Base-by-base conservation (phyloP, 495 filamentous ascomycete genomes). In the Aspergillus homomorphus region DNA sequence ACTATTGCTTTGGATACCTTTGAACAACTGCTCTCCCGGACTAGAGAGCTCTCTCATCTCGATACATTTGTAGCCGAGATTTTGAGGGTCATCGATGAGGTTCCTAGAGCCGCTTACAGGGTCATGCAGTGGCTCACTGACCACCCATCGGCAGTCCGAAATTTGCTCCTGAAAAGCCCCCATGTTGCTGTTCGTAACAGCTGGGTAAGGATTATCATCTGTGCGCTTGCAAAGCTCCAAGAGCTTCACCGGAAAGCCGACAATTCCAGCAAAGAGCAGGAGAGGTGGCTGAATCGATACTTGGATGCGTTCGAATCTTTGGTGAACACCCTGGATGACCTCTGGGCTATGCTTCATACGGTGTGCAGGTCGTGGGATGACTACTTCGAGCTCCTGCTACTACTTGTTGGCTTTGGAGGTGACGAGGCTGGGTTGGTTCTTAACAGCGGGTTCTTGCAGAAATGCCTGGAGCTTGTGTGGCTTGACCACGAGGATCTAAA, bases 21-120 rank as follows among this genome's bases (percentile, higher is more conserved):
- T 18, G 89, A 93, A 63, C 88, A 92, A 62, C 79, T 96, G 49
- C 76, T 90, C n/a, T 83, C 87, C 3, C 80, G 90, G 58, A 76
- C 83, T 1, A 92, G 91, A 67, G 89, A 93, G 45, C 67, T 80
- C 2, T 74, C 83, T 0, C 82, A 87, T 30, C 87, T 89, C 51
- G 79, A 84, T 2, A 62, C 63, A 4, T 82, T 89, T 53, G 74
- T 84, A 44, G 59, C 54, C 2, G 75, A 82, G 26, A 67, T 96
- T 19, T 69, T 73, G 15, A 71, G 72, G 53, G 76, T 83, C 28
- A 82, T 85, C 51, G 70, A 79, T 12, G 71, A 63, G 10, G 66
- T 60, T 19, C 69, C 74, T 16, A 58, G 66, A 26, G 69, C 65
- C 4, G 69, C 73, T 8, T 55, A 66, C 18, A 63, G 66, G 43